Percentiles rank a stretch among this genome's conserved stretches.
phyloP scores from a whole-genome alignment of 495 filamentous ascomycete genomes.

The Haplographium delicatum region DNA sequence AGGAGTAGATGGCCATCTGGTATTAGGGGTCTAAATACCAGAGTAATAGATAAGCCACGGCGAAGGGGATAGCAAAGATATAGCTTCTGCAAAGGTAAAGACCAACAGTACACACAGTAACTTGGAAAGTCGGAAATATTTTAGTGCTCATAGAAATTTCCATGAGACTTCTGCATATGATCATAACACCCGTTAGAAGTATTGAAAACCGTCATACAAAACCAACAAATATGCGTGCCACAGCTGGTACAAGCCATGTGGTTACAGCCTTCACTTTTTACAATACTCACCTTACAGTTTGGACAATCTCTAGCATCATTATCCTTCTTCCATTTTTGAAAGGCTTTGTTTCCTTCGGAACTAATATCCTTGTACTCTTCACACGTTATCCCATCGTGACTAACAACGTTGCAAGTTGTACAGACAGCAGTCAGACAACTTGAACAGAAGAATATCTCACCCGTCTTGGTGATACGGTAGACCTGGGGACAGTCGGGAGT shows the following conservation, averaged over 20 bases:
- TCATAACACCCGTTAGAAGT: constrained; percentile 15
- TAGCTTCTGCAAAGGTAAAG: too few species aligned
- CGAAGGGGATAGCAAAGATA: too few species aligned
- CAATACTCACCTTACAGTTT: constrained; percentile 24
- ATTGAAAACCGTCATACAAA: constrained; percentile 28
- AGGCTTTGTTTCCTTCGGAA: constrained; percentile 24
- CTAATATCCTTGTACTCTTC: constrained; percentile 29
- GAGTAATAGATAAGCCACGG: too few species aligned
- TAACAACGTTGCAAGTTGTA: constrained; percentile 31
- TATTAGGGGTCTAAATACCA: too few species aligned
- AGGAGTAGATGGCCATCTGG: too few species aligned
- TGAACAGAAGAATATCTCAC: constrained; percentile 30
- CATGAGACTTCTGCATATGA: constrained; percentile 25
- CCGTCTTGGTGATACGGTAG: constrained; percentile 28
- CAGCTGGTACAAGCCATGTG: constrained; percentile 30
- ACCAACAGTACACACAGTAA: too few species aligned
- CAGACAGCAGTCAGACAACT: constrained; percentile 33
- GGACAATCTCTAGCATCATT: constrained; percentile 26
- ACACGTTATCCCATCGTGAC: constrained; percentile 34
- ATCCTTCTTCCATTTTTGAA: constrained; percentile 25
- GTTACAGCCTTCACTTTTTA: constrained; percentile 31
- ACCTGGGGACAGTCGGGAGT: constrained; percentile 36
- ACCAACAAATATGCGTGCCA: constrained; percentile 31
- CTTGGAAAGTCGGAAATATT: too few species aligned
- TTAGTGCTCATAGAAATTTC: neutral